These are phyloP conservation scores for Serpula lacrymans DNA, from an alignment of 768 basidiomycete genomes.

Conservation along the genomic window DNA sequence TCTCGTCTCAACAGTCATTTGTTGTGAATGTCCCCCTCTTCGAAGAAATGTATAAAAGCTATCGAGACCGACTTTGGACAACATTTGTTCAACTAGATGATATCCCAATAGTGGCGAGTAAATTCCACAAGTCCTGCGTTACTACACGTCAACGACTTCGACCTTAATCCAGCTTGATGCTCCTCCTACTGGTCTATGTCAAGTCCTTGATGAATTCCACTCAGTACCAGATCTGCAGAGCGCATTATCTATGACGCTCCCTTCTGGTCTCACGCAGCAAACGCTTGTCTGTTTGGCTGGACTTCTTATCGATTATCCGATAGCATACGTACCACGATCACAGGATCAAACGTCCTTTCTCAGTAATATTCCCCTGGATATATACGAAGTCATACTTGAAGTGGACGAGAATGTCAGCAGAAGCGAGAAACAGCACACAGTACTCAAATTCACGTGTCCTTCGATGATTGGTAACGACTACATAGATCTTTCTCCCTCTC, in stretches of 20 bases:
- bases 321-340: constrained; percentile 50
- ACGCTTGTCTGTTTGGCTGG: constrained; percentile 52
- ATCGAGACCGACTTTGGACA: no score
- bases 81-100: no score
- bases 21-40: constrained; percentile 41
- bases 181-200: no score
- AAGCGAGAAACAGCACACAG: constrained; percentile 30
- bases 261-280: constrained; percentile 20
- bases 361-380: constrained; percentile 42
- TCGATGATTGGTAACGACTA: constrained; percentile 13
- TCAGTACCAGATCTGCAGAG: no score
- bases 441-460: constrained; percentile 62
- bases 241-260: constrained; percentile 28
- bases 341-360: constrained; percentile 36
- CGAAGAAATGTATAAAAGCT: no score
- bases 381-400: constrained; percentile 38
- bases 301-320: constrained; percentile 58
- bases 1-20: constrained; percentile 49
- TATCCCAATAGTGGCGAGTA: no score
- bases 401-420: constrained; percentile 4
- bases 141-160: no score
- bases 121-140: no score
- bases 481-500: constrained; percentile 12
- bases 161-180: no score
- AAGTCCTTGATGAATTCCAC: no score